Conservation (phyloP, 192 early-diverging fungal species). For the Coemansia sp. region DNA sequence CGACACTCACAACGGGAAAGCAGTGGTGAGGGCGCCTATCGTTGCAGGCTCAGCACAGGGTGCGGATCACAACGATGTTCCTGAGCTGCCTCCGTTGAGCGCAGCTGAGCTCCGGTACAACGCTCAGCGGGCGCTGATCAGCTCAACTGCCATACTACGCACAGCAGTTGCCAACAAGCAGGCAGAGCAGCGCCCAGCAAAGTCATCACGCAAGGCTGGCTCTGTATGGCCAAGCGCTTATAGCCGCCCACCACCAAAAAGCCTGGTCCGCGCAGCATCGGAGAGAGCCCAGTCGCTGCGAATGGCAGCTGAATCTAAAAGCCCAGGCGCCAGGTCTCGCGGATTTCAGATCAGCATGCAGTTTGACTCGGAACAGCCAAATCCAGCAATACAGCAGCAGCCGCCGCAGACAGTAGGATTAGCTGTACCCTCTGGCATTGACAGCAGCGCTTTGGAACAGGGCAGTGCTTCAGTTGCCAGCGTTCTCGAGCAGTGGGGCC, state of each 20-base stretch:
- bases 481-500: constrained; percentile 48
- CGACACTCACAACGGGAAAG: constrained; percentile 38
- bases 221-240: constrained; percentile 6
- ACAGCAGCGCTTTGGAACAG: constrained; percentile 22
- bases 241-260: not conserved
- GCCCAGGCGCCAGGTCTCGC: not conserved
- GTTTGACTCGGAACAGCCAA: constrained; percentile 14
- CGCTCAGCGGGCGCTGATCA: constrained; percentile 48
- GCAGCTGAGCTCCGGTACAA: constrained; percentile 43
- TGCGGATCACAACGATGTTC: constrained; percentile 4
- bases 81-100: constrained; percentile 33
- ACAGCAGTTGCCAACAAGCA: constrained; percentile 6
- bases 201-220: constrained; percentile 1
- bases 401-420: not conserved
- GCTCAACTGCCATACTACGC: constrained; percentile 28
- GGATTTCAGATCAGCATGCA: constrained; percentile 37
- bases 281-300: constrained; percentile 9
- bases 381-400: not conserved
- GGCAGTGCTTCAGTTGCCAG: constrained; percentile 26
- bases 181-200: not conserved
- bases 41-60: constrained; percentile 10
- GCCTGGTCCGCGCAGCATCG: constrained; percentile 11
- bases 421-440: not conserved
- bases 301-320: not conserved
- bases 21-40: constrained; percentile 35